Conservation (phyloP, 495 filamentous ascomycete genomes). For the Aspergillus ostianus region DNA sequence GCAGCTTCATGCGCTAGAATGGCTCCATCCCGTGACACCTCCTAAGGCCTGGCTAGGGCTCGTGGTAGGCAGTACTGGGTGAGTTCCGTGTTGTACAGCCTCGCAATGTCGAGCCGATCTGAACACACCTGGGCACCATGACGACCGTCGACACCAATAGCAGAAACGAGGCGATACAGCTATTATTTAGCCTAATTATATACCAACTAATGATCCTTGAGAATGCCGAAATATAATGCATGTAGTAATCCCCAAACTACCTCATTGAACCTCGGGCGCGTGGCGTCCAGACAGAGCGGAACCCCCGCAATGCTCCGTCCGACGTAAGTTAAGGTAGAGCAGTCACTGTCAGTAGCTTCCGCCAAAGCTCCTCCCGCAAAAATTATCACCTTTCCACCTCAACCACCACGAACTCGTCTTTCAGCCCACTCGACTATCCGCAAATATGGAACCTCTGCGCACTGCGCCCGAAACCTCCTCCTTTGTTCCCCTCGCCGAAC, state of each 20-base stretch:
- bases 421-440: conserved; percentile 1
- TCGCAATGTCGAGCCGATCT: background rate
- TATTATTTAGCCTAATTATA: background rate
- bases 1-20: background rate
- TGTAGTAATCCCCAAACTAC: background rate
- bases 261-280: too few species aligned
- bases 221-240: background rate
- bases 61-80: background rate
- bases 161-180: background rate
- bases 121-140: background rate
- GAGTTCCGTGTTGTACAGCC: background rate
- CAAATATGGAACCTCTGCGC: conserved; percentile 49
- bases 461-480: conserved; percentile 46
- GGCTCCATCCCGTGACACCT: background rate
- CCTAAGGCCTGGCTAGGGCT: background rate
- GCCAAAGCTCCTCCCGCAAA: conserved; percentile 4
- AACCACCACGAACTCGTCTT: conserved; percentile 5
- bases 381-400: conserved; percentile 5
- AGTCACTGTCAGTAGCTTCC: background rate
- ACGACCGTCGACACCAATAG: too few species aligned
- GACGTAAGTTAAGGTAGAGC: background rate
- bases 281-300: background rate
- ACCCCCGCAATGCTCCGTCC: conserved; percentile 3
- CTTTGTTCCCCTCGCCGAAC: conserved; percentile 72
- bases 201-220: background rate